A percentile compares a stretch with the other conserved stretches of the same genome.
These are phyloP conservation scores for Lodderomyces margitis DNA, from an alignment of 1,139 yeast genomes.

Conservation along the genomic window DNA sequence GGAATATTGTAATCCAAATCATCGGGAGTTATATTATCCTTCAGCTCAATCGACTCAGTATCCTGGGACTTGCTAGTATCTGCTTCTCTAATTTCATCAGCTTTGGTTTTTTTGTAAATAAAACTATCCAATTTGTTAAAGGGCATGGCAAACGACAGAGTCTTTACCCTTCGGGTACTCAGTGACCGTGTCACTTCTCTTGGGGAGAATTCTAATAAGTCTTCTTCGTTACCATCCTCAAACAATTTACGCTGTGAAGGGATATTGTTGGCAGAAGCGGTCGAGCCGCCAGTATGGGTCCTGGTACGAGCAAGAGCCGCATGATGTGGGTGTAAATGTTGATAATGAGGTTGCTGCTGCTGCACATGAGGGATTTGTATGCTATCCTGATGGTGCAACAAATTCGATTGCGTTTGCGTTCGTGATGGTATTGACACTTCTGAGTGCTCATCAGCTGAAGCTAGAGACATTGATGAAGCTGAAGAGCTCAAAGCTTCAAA, in stretches of 20 bases:
- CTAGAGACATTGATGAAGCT: conserved; percentile 17
- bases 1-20: conserved; percentile 1
- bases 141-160: conserved; percentile 26
- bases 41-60: conserved; percentile 7
- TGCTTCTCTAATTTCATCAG: neutral
- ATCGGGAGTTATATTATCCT: conserved; percentile 4
- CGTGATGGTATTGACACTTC: conserved; percentile 9
- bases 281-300: conserved; percentile 12
- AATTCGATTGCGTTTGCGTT: conserved; percentile 5
- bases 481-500: conserved; percentile 26
- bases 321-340: conserved; percentile 4
- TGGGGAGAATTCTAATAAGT: conserved; percentile 33
- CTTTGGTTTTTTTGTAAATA: conserved; percentile 3
- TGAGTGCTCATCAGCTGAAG: conserved; percentile 11
- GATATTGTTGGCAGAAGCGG: conserved; percentile 20
- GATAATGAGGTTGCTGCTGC: neutral
- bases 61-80: neutral
- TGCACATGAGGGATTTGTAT: conserved; percentile 1
- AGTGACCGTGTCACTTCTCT: conserved; percentile 34
- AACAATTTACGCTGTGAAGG: conserved; percentile 60
- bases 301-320: neutral
- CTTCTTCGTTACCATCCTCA: conserved; percentile 32
- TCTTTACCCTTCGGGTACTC: conserved; percentile 36
- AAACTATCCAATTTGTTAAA: conserved; percentile 11
- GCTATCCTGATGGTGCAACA: conserved; percentile 4